These are phyloP conservation scores for Madurella mycetomatis DNA, from an alignment of 2,329 filamentous ascomycete genomes.

Conservation along the genomic window DNA sequence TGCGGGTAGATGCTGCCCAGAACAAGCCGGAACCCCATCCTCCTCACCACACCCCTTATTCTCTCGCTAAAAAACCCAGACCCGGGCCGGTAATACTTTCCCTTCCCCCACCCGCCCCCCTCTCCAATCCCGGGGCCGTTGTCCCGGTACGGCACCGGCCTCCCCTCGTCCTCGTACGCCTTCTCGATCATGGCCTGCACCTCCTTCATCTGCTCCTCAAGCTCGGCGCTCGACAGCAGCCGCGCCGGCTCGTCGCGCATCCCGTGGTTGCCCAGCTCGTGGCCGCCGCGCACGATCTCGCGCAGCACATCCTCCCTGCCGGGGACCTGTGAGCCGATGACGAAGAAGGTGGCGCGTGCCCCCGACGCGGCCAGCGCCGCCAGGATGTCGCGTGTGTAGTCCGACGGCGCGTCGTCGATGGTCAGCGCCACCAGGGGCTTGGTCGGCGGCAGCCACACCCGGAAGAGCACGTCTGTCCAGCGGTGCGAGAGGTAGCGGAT, in stretches of 20 bases:
- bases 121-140: not conserved
- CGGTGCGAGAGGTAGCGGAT: constrained; percentile 65
- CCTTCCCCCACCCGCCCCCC: constrained; percentile 26
- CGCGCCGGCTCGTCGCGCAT: constrained; percentile 80
- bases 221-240: constrained; percentile 52
- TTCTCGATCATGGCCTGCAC: constrained; percentile 59
- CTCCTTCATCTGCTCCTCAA: constrained; percentile 58
- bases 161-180: constrained; percentile 50
- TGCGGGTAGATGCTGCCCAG: constrained; percentile 84
- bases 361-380: constrained; percentile 59
- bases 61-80: constrained; percentile 73
- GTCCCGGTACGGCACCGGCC: constrained; percentile 6
- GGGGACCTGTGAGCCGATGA: constrained; percentile 73
- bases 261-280: constrained; percentile 81
- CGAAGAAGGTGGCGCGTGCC: constrained; percentile 79
- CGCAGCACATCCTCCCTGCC: constrained; percentile 49
- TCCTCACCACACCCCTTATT: constrained; percentile 59
- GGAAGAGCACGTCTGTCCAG: constrained; percentile 78
- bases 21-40: constrained; percentile 66
- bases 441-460: constrained; percentile 43
- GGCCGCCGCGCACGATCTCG: constrained; percentile 55
- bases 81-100: constrained; percentile 75
- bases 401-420: constrained; percentile 79
- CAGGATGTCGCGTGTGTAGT: constrained; percentile 66
- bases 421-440: constrained; percentile 73